Evolutionary conservation across 805 yeast genomes (phyloP).

Genomic region (Ogataea haglerorum): DNA sequence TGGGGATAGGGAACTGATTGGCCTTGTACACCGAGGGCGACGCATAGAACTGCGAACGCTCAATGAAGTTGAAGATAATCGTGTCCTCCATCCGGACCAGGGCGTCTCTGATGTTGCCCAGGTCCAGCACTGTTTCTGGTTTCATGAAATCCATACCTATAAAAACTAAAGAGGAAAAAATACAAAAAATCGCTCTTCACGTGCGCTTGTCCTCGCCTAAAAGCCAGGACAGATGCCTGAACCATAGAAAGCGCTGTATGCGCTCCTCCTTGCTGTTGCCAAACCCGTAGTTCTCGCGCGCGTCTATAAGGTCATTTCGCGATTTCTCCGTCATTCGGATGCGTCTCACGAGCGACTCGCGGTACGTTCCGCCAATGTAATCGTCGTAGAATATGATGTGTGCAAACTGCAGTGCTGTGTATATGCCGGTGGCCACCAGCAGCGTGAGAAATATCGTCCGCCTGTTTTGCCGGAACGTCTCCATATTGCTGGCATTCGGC

Average conservation of each 20-base stretch:
- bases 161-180: not conserved
- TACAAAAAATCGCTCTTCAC: not conserved
- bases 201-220: conserved; percentile 14
- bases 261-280: conserved; percentile 49
- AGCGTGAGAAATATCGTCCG: conserved; percentile 27
- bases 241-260: conserved; percentile 56
- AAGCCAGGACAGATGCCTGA: conserved; percentile 35
- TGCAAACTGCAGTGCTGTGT: conserved; percentile 30
- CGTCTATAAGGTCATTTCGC: conserved; percentile 38
- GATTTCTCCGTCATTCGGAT: conserved; percentile 37
- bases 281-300: conserved; percentile 50
- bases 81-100: conserved; percentile 95
- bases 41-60: conserved; percentile 81
- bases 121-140: conserved; percentile 77
- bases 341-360: conserved; percentile 19
- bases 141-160: conserved; percentile 72
- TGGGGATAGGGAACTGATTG: conserved; percentile 56
- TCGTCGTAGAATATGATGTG: conserved; percentile 31
- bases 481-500: conserved; percentile 24
- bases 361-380: conserved; percentile 29
- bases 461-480: conserved; percentile 29
- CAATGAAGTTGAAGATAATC: conserved; percentile 87
- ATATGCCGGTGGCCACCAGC: conserved; percentile 26
- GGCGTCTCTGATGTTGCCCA: conserved; percentile 78
- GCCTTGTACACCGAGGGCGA: conserved; percentile 71